Evolutionary conservation across 768 basidiomycete species (phyloP).

Genomic region (Leccinum variicolor): DNA sequence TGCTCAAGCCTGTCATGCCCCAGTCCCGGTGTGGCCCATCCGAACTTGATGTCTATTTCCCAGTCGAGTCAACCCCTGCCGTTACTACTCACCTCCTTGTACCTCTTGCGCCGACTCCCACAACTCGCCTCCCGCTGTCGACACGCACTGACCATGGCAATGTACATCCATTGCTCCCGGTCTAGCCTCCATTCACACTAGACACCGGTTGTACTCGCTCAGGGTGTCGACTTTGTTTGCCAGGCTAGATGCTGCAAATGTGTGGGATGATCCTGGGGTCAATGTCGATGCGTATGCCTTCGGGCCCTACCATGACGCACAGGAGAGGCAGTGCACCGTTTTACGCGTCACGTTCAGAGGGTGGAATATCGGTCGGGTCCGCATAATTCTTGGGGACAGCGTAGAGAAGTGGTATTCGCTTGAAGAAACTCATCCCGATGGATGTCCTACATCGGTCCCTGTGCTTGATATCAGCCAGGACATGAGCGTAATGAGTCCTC

Average conservation of each 20-base stretch:
- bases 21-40: slow-evolving; percentile 24
- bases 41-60: slow-evolving; percentile 65
- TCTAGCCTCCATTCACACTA: slow-evolving; percentile 53
- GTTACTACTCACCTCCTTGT: slow-evolving; percentile 70
- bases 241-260: slow-evolving; percentile 63
- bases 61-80: slow-evolving; percentile 28
- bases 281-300: slow-evolving; percentile 62
- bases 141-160: slow-evolving; percentile 9
- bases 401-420: slow-evolving; percentile 74
- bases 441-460: slow-evolving; percentile 2
- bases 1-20: slow-evolving; percentile 19
- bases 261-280: slow-evolving; percentile 52
- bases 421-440: slow-evolving; percentile 45
- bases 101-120: slow-evolving; percentile 75
- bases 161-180: slow-evolving; percentile 45
- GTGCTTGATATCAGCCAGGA: slow-evolving; percentile 2
- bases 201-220: slow-evolving; percentile 53
- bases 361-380: slow-evolving; percentile 65
- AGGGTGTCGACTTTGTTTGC: slow-evolving; percentile 68
- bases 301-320: slow-evolving; percentile 32
- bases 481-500: not conserved
- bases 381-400: slow-evolving; percentile 66
- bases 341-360: slow-evolving; percentile 70
- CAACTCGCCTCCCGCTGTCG: slow-evolving; percentile 58
- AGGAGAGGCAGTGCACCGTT: slow-evolving; percentile 58